A percentile compares a stretch with the other conserved stretches of the same genome.
These are phyloP conservation scores for Carex arenaria DNA, from an alignment of 202 grass and related monocot genomes.

Conservation along the genomic window DNA sequence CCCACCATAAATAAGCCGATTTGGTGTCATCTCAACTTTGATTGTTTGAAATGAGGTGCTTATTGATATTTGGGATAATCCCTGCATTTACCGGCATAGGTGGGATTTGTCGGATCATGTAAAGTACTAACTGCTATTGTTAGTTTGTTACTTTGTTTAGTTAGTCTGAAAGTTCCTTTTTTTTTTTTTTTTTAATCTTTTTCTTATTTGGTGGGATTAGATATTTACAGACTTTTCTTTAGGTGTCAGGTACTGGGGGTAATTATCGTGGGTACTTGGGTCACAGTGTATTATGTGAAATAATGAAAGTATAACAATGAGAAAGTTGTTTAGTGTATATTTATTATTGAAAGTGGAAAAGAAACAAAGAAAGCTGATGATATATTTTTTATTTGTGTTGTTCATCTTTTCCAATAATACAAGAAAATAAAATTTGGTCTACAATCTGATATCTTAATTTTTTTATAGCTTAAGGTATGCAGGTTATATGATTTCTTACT, in stretches of 20 bases:
- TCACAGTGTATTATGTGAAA: conserved; percentile 26
- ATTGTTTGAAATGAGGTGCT: conserved; percentile 19
- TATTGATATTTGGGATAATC: conserved; percentile 20
- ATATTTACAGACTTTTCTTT: conserved; percentile 12
- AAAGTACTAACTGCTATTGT: conserved; percentile 42
- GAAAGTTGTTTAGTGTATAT: conserved; percentile 30
- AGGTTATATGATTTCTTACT: not conserved
- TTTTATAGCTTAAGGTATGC: not conserved
- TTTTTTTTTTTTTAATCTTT: not conserved
- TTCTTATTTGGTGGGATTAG: conserved; percentile 20
- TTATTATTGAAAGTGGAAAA: conserved; percentile 17
- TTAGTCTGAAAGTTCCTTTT: conserved; percentile 17
- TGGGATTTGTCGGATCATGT: conserved; percentile 38
- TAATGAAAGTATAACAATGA: conserved; percentile 25
- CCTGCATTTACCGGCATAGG: conserved; percentile 19
- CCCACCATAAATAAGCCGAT: conserved; percentile 33
- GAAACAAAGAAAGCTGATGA: conserved; percentile 26
- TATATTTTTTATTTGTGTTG: conserved; percentile 10
- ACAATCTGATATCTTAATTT: not conserved
- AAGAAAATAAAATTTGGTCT: not conserved
- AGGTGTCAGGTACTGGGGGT: conserved; percentile 8
- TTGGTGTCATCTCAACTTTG: conserved; percentile 6
- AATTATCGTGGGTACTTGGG: conserved; percentile 13
- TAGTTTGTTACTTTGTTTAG: conserved; percentile 31
- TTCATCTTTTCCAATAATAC: conserved; percentile 15